Percentiles rank a stretch among this genome's conserved stretches.
Evolutionary conservation across 352 stramenopile species (phyloP).

Genomic region (Globisporangium sylvaticum): DNA sequence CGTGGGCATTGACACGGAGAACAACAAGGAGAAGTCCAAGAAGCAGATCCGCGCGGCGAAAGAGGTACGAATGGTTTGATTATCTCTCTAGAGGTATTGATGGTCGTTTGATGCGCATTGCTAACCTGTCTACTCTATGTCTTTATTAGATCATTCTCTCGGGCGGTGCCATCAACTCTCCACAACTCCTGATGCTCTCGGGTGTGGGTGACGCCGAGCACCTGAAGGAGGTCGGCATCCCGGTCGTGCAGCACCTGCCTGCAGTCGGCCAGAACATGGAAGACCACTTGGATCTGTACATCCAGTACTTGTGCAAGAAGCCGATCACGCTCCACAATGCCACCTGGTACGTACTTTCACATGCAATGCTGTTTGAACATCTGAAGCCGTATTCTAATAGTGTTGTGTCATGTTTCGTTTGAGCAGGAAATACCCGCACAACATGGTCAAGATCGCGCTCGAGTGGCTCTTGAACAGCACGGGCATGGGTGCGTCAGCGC

Average conservation of each 20-base stretch:
- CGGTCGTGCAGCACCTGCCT: slow-evolving; percentile 69
- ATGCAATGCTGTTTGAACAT: not conserved
- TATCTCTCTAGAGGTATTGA: not conserved
- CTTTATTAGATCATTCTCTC: slow-evolving; percentile 63
- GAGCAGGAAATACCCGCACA: slow-evolving; percentile 73
- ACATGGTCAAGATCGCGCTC: slow-evolving; percentile 82
- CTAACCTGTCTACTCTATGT: not conserved
- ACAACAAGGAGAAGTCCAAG: slow-evolving; percentile 51
- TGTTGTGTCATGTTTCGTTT: not conserved
- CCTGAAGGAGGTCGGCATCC: slow-evolving; percentile 69
- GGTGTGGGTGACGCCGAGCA: slow-evolving; percentile 76
- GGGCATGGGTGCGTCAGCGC: slow-evolving; percentile 70
- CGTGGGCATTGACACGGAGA: slow-evolving; percentile 67
- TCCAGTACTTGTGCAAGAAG: slow-evolving; percentile 88
- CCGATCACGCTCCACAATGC: slow-evolving; percentile 88
- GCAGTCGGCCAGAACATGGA: slow-evolving; percentile 88
- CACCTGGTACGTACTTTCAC: slow-evolving; percentile 34
- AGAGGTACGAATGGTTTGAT: slow-evolving; percentile 27
- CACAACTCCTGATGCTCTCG: slow-evolving; percentile 86
- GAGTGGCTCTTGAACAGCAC: slow-evolving; percentile 76
- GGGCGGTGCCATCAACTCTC: slow-evolving; percentile 86
- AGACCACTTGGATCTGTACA: slow-evolving; percentile 86
- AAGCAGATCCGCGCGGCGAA: slow-evolving; percentile 65
- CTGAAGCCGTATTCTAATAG: not conserved
- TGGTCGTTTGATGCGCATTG: not conserved